Percentiles rank a stretch among this genome's conserved stretches.
These are phyloP conservation scores for Botrytis fabae DNA, from an alignment of 2,329 filamentous ascomycete genomes.

Conservation along the genomic window DNA sequence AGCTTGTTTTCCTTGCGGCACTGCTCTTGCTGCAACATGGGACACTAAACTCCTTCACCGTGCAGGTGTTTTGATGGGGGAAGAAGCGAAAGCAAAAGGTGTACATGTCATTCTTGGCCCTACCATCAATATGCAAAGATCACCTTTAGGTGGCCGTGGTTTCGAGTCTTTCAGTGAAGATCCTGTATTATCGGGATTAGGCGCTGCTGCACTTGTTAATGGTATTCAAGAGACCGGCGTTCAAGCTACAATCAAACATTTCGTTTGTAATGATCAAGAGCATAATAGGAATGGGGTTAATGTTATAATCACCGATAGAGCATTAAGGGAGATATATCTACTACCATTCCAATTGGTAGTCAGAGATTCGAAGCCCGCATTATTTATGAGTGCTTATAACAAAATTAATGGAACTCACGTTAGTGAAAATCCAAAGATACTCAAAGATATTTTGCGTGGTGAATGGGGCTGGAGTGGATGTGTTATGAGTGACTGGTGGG, in stretches of 20 bases:
- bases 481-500: slow-evolving; percentile 60
- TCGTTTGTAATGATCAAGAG: slow-evolving; percentile 63
- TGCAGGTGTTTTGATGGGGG: slow-evolving; percentile 65
- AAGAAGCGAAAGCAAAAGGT: slow-evolving; percentile 67
- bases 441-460: slow-evolving; percentile 52
- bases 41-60: slow-evolving; percentile 61
- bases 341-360: slow-evolving; percentile 59
- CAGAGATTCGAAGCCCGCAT: slow-evolving; percentile 51
- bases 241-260: slow-evolving; percentile 60
- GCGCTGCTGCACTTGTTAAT: slow-evolving; percentile 53
- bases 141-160: slow-evolving; percentile 59
- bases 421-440: slow-evolving; percentile 53
- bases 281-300: slow-evolving; percentile 58
- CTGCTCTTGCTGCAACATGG: slow-evolving; percentile 62
- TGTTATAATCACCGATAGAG: slow-evolving; percentile 55
- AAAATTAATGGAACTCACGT: slow-evolving; percentile 58
- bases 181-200: slow-evolving; percentile 56
- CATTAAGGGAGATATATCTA: slow-evolving; percentile 59
- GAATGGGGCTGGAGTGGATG: slow-evolving; percentile 61
- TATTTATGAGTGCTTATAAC: slow-evolving; percentile 62
- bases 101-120: slow-evolving; percentile 59
- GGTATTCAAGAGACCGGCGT: slow-evolving; percentile 59
- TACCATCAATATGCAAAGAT: slow-evolving; percentile 63
- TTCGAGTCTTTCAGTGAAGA: slow-evolving; percentile 62
- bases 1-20: slow-evolving; percentile 48